These are phyloP conservation scores for Sinapis alba DNA, from an alignment of 441 rosid species.

Conservation along the genomic window DNA sequence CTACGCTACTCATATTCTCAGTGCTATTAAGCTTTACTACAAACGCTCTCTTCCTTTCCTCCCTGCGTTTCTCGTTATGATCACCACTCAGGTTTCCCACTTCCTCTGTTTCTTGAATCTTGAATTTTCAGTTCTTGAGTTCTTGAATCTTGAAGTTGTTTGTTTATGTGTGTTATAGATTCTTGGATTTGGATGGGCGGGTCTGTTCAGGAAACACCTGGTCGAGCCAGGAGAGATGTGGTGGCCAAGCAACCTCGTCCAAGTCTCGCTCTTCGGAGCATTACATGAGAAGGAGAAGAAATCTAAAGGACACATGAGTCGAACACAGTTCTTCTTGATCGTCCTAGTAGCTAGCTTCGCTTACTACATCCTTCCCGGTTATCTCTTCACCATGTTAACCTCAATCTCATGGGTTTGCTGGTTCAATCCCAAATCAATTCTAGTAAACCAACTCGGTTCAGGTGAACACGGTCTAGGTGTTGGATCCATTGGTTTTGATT, in stretches of 20 bases:
- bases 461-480: constrained; percentile 71
- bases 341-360: constrained; percentile 61
- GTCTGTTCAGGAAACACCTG: constrained; percentile 67
- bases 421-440: constrained; percentile 61
- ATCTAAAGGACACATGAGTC: constrained; percentile 44
- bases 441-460: constrained; percentile 76
- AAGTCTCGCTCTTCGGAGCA: constrained; percentile 86
- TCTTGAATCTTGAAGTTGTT: constrained; percentile 12
- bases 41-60: constrained; percentile 59
- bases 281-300: constrained; percentile 64
- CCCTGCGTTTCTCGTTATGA: constrained; percentile 71
- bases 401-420: constrained; percentile 78
- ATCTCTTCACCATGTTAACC: constrained; percentile 54
- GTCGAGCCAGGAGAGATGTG: constrained; percentile 91
- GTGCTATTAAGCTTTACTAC: constrained; percentile 66
- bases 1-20: constrained; percentile 74
- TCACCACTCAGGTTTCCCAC: constrained; percentile 72
- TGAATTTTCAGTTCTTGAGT: too few species aligned
- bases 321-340: constrained; percentile 66
- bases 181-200: constrained; percentile 91
- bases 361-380: constrained; percentile 68
- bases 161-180: constrained; percentile 43
- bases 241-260: constrained; percentile 83
- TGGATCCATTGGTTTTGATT: constrained; percentile 66
- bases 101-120: constrained; percentile 20